Percentiles rank a stretch among this genome's conserved stretches.
phyloP scores from a whole-genome alignment of 352 stramenopile genomes.

The Globisporangium acanthophoron region DNA sequence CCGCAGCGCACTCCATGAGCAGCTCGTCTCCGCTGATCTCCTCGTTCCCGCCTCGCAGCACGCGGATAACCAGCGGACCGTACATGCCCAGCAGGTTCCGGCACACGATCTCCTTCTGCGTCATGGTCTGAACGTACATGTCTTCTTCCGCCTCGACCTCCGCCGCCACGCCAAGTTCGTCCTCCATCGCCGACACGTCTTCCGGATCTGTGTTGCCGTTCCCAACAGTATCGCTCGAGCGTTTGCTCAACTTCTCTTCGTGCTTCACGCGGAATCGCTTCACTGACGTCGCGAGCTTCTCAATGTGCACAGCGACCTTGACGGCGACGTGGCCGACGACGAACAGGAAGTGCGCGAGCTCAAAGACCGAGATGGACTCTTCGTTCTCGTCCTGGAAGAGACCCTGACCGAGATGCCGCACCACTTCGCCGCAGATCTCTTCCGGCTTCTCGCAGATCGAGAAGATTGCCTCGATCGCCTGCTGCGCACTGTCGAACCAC shows the following conservation, averaged over 20 bases:
- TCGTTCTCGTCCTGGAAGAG: conserved; percentile 54
- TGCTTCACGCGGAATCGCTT: conserved; percentile 85
- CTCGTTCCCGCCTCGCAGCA: conserved; percentile 62
- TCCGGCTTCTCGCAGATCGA: conserved; percentile 88
- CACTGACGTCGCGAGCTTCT: conserved; percentile 81
- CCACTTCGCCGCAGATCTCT: conserved; percentile 65
- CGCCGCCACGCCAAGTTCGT: conserved; percentile 89
- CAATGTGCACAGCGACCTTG: conserved; percentile 92
- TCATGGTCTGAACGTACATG: conserved; percentile 88
- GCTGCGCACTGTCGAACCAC: conserved; percentile 92
- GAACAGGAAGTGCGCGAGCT: conserved; percentile 94
- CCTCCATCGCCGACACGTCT: conserved; percentile 87
- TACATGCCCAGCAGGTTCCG: conserved; percentile 91
- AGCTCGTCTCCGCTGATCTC: conserved; percentile 65
- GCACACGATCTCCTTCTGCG: conserved; percentile 90
- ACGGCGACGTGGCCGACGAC: conserved; percentile 94
- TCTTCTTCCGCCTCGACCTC: conserved; percentile 89
- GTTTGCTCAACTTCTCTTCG: conserved; percentile 54
- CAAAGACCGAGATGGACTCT: conserved; percentile 57
- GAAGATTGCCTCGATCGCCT: conserved; percentile 92
- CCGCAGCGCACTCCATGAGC: conserved; percentile 89
- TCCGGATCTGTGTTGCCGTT: conserved; percentile 29
- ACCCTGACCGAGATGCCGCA: conserved; percentile 53
- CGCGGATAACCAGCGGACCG: conserved; percentile 84
- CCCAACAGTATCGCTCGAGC: conserved; percentile 13